phyloP scores from a whole-genome alignment of 768 basidiomycete species.

The Leccinum broughii region DNA sequence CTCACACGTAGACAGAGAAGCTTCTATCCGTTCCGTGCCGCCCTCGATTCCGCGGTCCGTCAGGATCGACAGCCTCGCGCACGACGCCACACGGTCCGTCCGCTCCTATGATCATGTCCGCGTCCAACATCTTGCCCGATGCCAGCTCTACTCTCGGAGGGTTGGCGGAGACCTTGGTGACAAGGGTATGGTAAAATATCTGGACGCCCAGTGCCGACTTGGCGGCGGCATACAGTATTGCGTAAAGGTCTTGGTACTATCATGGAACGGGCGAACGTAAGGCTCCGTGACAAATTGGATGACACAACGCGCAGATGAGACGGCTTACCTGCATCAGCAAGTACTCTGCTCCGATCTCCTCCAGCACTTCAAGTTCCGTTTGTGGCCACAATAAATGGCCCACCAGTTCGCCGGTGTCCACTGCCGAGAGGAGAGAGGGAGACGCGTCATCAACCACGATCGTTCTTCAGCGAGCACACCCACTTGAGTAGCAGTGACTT shows the following conservation, averaged over 20 bases:
- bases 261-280: neutral
- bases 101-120: constrained; percentile 57
- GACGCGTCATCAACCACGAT: neutral
- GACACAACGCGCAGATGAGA: neutral
- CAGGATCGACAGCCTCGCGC: constrained; percentile 29
- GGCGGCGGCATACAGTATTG: constrained; percentile 47
- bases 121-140: constrained; percentile 42
- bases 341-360: constrained; percentile 49
- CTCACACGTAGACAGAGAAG: constrained; percentile 44
- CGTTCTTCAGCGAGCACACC: neutral
- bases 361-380: constrained; percentile 37
- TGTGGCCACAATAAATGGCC: constrained; percentile 44
- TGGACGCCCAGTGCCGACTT: constrained; percentile 43
- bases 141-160: constrained; percentile 35
- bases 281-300: neutral
- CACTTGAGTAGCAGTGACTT: constrained; percentile 21
- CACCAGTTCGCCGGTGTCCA: constrained; percentile 42
- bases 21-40: constrained; percentile 24
- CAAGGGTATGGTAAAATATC: constrained; percentile 42
- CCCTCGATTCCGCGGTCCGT: constrained; percentile 22
- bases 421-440: constrained; percentile 23
- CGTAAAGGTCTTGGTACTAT: constrained; percentile 55
- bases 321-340: constrained; percentile 46
- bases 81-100: constrained; percentile 53
- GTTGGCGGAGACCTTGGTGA: constrained; percentile 32